Percentiles rank a stretch among this genome's conserved stretches.
Conservation (phyloP, 768 basidiomycete genomes). For the Hypholoma fasciculare region DNA sequence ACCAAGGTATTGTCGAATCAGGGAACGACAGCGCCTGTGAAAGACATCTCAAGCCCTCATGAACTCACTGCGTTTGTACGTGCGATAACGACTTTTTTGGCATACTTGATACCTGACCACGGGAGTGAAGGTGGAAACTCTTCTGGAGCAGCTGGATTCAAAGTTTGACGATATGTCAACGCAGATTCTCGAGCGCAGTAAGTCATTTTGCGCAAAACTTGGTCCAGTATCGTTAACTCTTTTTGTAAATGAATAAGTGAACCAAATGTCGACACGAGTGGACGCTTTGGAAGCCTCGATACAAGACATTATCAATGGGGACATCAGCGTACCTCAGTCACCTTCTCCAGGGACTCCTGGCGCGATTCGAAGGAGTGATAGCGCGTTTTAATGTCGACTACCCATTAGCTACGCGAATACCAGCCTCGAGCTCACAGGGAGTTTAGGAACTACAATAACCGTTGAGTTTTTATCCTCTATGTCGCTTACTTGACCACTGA, state of each 20-base stretch:
- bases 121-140: slow-evolving; percentile 71
- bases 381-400: slow-evolving; percentile 20
- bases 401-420: background rate
- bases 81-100: slow-evolving; percentile 14
- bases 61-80: slow-evolving; percentile 93
- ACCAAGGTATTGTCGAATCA: slow-evolving; percentile 40
- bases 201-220: slow-evolving; percentile 25
- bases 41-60: slow-evolving; percentile 89
- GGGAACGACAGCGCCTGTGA: slow-evolving; percentile 36
- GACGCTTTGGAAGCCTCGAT: slow-evolving; percentile 89
- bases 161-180: slow-evolving; percentile 94
- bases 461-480: no score
- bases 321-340: slow-evolving; percentile 63
- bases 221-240: background rate
- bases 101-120: background rate
- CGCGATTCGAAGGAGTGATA: slow-evolving; percentile 45
- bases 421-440: background rate
- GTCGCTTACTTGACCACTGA: no score
- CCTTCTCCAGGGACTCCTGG: slow-evolving; percentile 45
- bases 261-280: slow-evolving; percentile 88
- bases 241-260: slow-evolving; percentile 54
- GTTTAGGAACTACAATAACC: no score
- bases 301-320: slow-evolving; percentile 88
- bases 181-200: slow-evolving; percentile 85
- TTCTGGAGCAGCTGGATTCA: slow-evolving; percentile 84